Percentiles rank a stretch among this genome's conserved stretches.
These are phyloP conservation scores for Polygonum maritimum DNA, from an alignment of 148 eudicot species.

Conservation along the genomic window DNA sequence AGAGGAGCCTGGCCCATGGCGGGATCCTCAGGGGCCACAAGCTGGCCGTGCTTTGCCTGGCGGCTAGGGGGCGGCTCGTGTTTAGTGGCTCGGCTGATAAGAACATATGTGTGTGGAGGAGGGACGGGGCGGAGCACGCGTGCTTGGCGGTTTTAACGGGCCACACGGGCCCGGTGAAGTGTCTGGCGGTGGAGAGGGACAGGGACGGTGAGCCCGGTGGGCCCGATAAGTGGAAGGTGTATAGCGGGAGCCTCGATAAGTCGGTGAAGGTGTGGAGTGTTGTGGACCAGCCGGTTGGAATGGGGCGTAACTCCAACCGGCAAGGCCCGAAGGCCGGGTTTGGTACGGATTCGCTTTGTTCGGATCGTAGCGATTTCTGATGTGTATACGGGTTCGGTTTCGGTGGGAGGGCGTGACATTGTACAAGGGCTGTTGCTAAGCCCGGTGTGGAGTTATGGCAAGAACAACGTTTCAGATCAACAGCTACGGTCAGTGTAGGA, in stretches of 20 bases:
- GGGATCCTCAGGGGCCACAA: conserved; percentile 59
- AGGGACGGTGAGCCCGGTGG: conserved; percentile 8
- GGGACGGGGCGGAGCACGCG: conserved; percentile 38
- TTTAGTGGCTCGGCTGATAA: conserved; percentile 75
- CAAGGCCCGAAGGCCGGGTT: conserved; percentile 19
- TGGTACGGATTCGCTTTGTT: conserved; percentile 19
- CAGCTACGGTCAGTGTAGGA: neutral
- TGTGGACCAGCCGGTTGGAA: conserved; percentile 12
- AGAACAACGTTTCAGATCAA: neutral
- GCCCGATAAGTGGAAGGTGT: conserved; percentile 23
- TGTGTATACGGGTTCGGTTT: neutral
- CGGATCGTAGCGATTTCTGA: neutral
- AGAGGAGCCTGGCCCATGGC: conserved; percentile 45
- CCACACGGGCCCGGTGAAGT: conserved; percentile 61
- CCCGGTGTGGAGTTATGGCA: neutral
- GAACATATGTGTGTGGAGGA: conserved; percentile 63
- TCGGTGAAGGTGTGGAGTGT: conserved; percentile 58
- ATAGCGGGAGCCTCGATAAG: conserved; percentile 57
- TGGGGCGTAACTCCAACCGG: neutral
- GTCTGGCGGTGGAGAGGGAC: conserved; percentile 55
- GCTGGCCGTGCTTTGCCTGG: conserved; percentile 51
- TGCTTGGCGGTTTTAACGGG: conserved; percentile 47
- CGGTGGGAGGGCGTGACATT: neutral
- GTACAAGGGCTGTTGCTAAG: neutral
- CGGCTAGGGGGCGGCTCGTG: conserved; percentile 33